Conservation (phyloP, 2,329 filamentous ascomycete genomes). For the Zasmidium cellare region DNA sequence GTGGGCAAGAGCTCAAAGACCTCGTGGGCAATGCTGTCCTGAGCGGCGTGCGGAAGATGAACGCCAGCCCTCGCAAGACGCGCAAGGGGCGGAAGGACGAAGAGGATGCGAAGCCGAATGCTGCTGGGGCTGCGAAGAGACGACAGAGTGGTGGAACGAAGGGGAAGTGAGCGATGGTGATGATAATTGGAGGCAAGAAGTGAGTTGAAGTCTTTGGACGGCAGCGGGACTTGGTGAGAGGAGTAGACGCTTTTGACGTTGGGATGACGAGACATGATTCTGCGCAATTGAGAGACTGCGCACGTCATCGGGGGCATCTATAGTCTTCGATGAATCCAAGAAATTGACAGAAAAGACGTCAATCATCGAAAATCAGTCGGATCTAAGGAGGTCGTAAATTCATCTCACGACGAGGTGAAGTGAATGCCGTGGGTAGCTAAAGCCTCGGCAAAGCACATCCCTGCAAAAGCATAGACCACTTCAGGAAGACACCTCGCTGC, state of each 20-base stretch:
- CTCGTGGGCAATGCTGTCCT: background rate
- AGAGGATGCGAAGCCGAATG: slow-evolving; percentile 11
- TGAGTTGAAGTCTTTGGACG: too few species aligned
- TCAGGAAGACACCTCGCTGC: background rate
- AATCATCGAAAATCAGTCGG: too few species aligned
- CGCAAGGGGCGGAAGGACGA: slow-evolving; percentile 12
- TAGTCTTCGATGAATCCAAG: too few species aligned
- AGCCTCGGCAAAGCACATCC: background rate
- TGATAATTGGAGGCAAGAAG: background rate
- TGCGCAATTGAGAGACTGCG: background rate
- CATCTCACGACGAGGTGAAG: background rate
- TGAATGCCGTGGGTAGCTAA: background rate
- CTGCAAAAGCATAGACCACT: background rate
- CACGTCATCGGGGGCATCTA: too few species aligned
- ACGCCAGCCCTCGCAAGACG: slow-evolving; percentile 19
- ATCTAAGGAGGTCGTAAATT: too few species aligned
- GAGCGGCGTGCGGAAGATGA: background rate
- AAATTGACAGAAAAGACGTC: too few species aligned
- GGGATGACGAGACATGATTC: background rate
- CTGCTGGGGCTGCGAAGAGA: slow-evolving; percentile 16
- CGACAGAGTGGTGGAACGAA: slow-evolving; percentile 7
- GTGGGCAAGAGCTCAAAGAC: slow-evolving; percentile 1
- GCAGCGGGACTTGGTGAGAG: background rate
- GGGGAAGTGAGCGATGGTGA: background rate
- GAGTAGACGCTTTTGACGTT: background rate